Evolutionary conservation across 2,329 filamentous ascomycete genomes (phyloP), one percentile per base, ranked within the genome.

Genomic region (Arthroderma sp.): DNA sequence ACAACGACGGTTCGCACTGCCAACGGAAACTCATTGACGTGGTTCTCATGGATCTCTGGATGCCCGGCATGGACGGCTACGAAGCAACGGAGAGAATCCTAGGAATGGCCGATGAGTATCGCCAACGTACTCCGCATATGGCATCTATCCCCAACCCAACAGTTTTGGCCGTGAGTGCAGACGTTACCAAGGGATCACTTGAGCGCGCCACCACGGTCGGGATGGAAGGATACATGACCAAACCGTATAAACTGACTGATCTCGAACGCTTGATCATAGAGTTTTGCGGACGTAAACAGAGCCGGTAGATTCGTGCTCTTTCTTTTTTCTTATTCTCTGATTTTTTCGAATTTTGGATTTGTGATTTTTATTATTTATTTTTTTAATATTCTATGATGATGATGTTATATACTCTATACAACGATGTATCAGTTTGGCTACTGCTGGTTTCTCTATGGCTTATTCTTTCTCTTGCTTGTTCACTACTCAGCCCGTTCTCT

Each of bases 1-100:
- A 10, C 34, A 43, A 36, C 49, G 57, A 7, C 15, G 15, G 15
- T 22, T 22, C 15, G 15, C 15, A 22, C 15, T 22, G 15, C 15
- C 15, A 22, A 3, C 15, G 15, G 15, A 66, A 64, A 45, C 59
- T 62, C 2, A 74, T 83, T 46, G 74, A 83, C 53, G 71, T 82
- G 1, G 70, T 85, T 27, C 63, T 84, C 37, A 85, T 85, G 81
- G 81, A 85, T 59, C 70, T 85, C 6, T 85, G 81, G 81, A 85
- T 85, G 79, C 81, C 81, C 1, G 68, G 78, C 51, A 78, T 84
- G 69, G 80, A 84, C 55, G 81, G 81, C 1, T 84, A 82, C 51
- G 75, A 83, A 56, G 81, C 81, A 1, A 76, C 80, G 0, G 70
- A 74, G 53, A 66, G 69, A 39, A 85, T 85, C 37, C 61, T 82